These are phyloP conservation scores for Geranomyces michiganensis DNA, from an alignment of 192 early-diverging fungal genomes.

Conservation along the genomic window DNA sequence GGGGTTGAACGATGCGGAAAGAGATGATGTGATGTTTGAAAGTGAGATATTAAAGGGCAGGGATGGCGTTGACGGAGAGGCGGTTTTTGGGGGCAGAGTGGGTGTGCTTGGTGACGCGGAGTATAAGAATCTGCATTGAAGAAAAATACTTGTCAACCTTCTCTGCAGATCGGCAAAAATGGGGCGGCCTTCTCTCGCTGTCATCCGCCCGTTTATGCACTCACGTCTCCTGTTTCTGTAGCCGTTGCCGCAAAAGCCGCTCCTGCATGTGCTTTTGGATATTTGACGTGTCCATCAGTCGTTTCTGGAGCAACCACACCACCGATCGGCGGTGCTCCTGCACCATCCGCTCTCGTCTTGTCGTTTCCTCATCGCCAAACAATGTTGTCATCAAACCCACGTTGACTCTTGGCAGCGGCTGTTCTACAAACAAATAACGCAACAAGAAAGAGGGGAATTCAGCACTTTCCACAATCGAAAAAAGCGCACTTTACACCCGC, in stretches of 20 bases:
- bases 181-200: too few relatives aligned
- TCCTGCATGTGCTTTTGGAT: slow-evolving; percentile 42
- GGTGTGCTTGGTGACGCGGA: not conserved
- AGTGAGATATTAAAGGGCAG: slow-evolving; percentile 2
- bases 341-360: slow-evolving; percentile 21
- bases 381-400: not conserved
- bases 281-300: slow-evolving; percentile 39
- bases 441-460: too few relatives aligned
- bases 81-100: not conserved
- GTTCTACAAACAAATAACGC: too few relatives aligned
- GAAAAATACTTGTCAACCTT: not conserved
- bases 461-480: too few relatives aligned
- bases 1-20: not conserved
- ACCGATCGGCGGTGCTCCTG: slow-evolving; percentile 38
- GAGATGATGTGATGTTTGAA: not conserved
- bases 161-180: too few relatives aligned
- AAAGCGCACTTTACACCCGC: too few relatives aligned
- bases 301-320: slow-evolving; percentile 44
- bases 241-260: slow-evolving; percentile 26
- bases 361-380: not conserved
- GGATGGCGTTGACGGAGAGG: not conserved
- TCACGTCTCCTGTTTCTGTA: slow-evolving; percentile 24
- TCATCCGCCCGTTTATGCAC: not conserved
- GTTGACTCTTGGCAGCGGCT: too few relatives aligned
- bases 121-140: slow-evolving; percentile 17